Evolutionary conservation across 768 basidiomycete genomes (phyloP).

Genomic region (Tulasnella sp.): DNA sequence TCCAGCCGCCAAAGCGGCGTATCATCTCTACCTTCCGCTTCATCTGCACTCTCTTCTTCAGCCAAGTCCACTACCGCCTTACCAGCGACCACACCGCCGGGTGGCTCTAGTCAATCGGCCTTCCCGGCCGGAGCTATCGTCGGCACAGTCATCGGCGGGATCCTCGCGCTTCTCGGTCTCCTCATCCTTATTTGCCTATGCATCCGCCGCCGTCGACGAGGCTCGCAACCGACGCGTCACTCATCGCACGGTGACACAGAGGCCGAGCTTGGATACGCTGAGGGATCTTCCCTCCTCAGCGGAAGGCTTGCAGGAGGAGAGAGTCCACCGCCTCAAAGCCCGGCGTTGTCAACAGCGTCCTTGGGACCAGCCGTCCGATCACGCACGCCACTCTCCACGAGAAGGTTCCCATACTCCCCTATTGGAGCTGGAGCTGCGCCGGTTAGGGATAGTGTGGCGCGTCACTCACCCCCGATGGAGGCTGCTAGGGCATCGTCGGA

Average conservation of each 20-base stretch:
- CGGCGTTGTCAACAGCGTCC: background rate
- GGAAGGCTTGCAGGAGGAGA: conserved; percentile 9
- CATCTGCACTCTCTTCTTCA: conserved; percentile 5
- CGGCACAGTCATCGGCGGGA: conserved; percentile 47
- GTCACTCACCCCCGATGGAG: background rate
- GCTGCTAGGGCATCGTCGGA: conserved; percentile 3
- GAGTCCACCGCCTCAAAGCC: conserved; percentile 4
- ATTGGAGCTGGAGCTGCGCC: background rate
- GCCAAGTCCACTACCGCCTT: conserved; percentile 19
- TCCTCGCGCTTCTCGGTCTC: conserved; percentile 37
- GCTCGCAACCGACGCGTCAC: background rate
- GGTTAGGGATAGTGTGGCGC: background rate
- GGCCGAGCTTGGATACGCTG: background rate
- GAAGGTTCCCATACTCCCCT: background rate
- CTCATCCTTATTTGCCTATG: conserved; percentile 22
- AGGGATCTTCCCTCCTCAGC: background rate
- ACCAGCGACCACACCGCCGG: conserved; percentile 21
- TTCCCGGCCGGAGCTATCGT: conserved; percentile 47
- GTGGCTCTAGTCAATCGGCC: conserved; percentile 27
- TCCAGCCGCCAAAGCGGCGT: background rate
- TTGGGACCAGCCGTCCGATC: background rate
- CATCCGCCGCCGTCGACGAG: background rate
- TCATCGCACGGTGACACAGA: background rate
- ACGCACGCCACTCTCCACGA: conserved; percentile 1
- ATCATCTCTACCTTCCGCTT: background rate